phyloP scores from a whole-genome alignment of 2,329 filamentous ascomycete species.

The Fusarium tjaetaba region DNA sequence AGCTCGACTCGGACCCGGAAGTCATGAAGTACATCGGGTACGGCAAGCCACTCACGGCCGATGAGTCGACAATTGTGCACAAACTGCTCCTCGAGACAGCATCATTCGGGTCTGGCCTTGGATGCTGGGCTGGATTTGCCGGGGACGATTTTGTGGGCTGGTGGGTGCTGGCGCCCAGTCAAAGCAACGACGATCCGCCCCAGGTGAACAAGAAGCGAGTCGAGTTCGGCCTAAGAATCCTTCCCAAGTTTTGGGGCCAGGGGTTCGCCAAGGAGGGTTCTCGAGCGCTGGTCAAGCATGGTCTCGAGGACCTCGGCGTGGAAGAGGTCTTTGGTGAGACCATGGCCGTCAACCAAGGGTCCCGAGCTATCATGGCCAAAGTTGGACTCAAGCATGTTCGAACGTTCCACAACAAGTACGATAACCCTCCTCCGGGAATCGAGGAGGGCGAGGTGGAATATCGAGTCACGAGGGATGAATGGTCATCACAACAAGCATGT shows the following conservation, averaged over 20 bases:
- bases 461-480: slow-evolving; percentile 35
- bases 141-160: slow-evolving; percentile 45
- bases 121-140: slow-evolving; percentile 35
- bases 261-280: slow-evolving; percentile 47
- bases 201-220: slow-evolving; percentile 23
- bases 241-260: slow-evolving; percentile 44
- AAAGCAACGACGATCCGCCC: slow-evolving; percentile 23
- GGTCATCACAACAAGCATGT: slow-evolving; percentile 15
- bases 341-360: slow-evolving; percentile 46
- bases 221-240: slow-evolving; percentile 43
- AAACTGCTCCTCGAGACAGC: slow-evolving; percentile 38
- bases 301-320: slow-evolving; percentile 42
- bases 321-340: slow-evolving; percentile 43
- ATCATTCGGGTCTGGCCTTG: slow-evolving; percentile 29
- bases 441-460: slow-evolving; percentile 45
- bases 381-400: slow-evolving; percentile 33
- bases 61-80: slow-evolving; percentile 37
- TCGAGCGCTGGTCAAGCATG: slow-evolving; percentile 42
- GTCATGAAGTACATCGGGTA: slow-evolving; percentile 40
- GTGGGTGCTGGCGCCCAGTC: slow-evolving; percentile 43
- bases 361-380: slow-evolving; percentile 37
- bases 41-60: slow-evolving; percentile 32
- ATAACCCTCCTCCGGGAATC: slow-evolving; percentile 37
- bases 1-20: slow-evolving; percentile 32
- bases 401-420: slow-evolving; percentile 41